Conservation (phyloP, 2,329 filamentous ascomycete genomes). For the Claviceps spartinae region DNA sequence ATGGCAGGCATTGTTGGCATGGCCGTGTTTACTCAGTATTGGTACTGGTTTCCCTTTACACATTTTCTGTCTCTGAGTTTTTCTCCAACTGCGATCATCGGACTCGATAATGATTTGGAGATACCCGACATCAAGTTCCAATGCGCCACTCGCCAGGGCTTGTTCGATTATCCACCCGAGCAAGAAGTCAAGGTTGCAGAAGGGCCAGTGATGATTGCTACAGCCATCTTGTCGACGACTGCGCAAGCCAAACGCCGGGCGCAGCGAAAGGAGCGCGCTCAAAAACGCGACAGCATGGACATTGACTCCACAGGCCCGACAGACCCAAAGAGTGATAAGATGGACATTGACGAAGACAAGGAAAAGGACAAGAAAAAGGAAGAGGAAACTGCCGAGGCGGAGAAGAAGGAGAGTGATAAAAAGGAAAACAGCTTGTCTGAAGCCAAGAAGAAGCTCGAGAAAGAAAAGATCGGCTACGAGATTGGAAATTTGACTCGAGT, state of each 20-base stretch:
- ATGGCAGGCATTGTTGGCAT: conserved; percentile 97
- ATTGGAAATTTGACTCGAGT: conserved; percentile 96
- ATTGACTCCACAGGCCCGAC: conserved; percentile 64
- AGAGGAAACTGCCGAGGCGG: conserved; percentile 35
- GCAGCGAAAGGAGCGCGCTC: conserved; percentile 84
- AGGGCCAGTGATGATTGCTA: conserved; percentile 84
- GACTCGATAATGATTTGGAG: conserved; percentile 83
- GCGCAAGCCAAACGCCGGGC: conserved; percentile 92
- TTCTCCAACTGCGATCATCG: conserved; percentile 92
- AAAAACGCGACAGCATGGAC: conserved; percentile 89
- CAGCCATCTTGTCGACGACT: conserved; percentile 89
- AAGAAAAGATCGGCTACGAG: conserved; percentile 94
- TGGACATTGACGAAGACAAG: conserved; percentile 68
- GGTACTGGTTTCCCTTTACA: conserved; percentile 99
- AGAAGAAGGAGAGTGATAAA: conserved; percentile 34
- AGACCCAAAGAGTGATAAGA: conserved; percentile 60
- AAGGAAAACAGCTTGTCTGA: conserved; percentile 36
- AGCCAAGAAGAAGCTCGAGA: conserved; percentile 79
- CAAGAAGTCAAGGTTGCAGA: conserved; percentile 92
- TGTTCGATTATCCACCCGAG: conserved; percentile 96
- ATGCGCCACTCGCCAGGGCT: conserved; percentile 83
- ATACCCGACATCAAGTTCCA: conserved; percentile 92
- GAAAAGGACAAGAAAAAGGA: conserved; percentile 43
- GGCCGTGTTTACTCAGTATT: conserved; percentile 97
- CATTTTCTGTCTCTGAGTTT: conserved; percentile 95